These are phyloP conservation scores for Eragrostis nindensis DNA, from an alignment of 176 grass and related monocot species.

Conservation along the genomic window DNA sequence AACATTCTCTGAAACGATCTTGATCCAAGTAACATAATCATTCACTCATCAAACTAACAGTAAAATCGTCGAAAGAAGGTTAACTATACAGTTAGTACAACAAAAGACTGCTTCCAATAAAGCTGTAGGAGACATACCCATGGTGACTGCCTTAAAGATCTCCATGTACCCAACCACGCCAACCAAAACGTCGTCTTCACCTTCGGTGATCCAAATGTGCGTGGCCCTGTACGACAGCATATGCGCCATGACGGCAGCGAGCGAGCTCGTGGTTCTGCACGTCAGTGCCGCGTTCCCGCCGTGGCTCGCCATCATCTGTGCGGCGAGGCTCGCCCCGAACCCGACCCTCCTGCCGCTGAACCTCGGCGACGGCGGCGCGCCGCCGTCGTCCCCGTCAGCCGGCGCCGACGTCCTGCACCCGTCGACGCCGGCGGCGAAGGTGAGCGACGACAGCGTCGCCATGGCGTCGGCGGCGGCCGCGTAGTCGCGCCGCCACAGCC, in stretches of 20 bases:
- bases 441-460: slow-evolving; percentile 48
- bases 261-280: slow-evolving; percentile 59
- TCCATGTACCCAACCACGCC: slow-evolving; percentile 61
- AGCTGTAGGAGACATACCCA: slow-evolving; percentile 25
- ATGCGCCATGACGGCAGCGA: slow-evolving; percentile 72
- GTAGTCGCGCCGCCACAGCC: slow-evolving; percentile 59
- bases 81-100: not conserved
- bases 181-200: slow-evolving; percentile 41
- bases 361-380: slow-evolving; percentile 9
- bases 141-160: slow-evolving; percentile 60
- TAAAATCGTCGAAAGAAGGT: not conserved
- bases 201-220: slow-evolving; percentile 61
- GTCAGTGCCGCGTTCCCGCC: slow-evolving; percentile 51
- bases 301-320: slow-evolving; percentile 43
- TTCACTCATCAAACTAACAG: not conserved
- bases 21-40: not conserved
- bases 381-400: not conserved
- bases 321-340: slow-evolving; percentile 37
- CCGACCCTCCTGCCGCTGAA: slow-evolving; percentile 17
- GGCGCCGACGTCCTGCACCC: not conserved
- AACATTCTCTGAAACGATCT: not conserved
- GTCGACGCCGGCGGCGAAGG: slow-evolving; percentile 48
- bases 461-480: slow-evolving; percentile 55
- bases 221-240: slow-evolving; percentile 62
- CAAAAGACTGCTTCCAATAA: slow-evolving; percentile 3